These are phyloP conservation scores for Ganoderma boninense DNA, from an alignment of 1,284 basidiomycete genomes.

Conservation along the genomic window DNA sequence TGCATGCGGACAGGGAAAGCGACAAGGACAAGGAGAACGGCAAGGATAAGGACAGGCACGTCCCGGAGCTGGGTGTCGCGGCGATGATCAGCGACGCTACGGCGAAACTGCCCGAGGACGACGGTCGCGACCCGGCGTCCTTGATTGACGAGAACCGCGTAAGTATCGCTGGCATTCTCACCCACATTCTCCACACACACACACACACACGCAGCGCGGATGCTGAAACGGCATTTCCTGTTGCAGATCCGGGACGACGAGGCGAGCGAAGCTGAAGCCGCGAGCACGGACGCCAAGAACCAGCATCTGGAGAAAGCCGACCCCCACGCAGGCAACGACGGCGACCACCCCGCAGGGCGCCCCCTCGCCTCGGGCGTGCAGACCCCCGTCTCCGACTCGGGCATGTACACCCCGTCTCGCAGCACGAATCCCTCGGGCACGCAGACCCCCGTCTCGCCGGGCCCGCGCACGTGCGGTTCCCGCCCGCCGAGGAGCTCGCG, in stretches of 20 bases:
- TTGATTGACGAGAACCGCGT: neutral
- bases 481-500: slow-evolving; percentile 17
- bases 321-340: neutral
- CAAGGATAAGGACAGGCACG: slow-evolving; percentile 1
- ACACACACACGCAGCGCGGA: too few relatives aligned
- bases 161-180: neutral
- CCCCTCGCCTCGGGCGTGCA: neutral
- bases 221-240: neutral
- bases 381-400: neutral
- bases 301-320: neutral
- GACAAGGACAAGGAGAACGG: neutral
- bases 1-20: neutral
- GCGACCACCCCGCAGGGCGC: neutral
- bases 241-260: neutral
- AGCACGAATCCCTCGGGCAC: slow-evolving; percentile 5
- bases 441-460: slow-evolving; percentile 14
- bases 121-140: too few relatives aligned
- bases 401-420: neutral
- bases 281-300: slow-evolving; percentile 4
- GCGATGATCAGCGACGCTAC: slow-evolving; percentile 28
- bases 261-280: neutral
- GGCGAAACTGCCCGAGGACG: neutral
- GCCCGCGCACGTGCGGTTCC: slow-evolving; percentile 19
- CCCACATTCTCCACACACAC: too few relatives aligned
- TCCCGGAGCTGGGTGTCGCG: slow-evolving; percentile 26